A percentile compares a stretch with the other conserved stretches of the same genome.
Conservation (phyloP, 192 early-diverging fungal species). For the Coemansia sp. region DNA sequence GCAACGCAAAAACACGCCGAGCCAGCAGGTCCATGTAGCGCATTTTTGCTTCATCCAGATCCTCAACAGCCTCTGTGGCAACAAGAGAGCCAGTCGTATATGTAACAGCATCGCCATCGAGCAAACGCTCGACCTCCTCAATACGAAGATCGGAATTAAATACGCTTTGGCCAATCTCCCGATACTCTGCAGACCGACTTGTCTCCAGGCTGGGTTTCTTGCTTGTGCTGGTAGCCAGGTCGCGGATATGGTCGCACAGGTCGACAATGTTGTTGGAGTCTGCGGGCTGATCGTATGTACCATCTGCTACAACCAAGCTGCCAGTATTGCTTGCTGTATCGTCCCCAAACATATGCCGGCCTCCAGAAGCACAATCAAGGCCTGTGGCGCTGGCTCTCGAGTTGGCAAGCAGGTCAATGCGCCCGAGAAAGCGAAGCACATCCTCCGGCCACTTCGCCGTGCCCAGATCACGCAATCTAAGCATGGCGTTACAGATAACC, state of each 20-base stretch:
- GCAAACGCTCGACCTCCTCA: constrained; percentile 36
- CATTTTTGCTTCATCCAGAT: constrained; percentile 11
- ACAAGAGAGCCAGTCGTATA: constrained; percentile 7
- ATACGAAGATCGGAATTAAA: constrained; percentile 46
- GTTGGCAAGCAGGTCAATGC: constrained; percentile 40
- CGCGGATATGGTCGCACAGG: constrained; percentile 23
- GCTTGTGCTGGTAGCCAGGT: neutral
- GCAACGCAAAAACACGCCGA: constrained; percentile 64
- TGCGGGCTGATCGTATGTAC: neutral
- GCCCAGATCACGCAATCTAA: constrained; percentile 14
- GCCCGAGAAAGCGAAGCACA: constrained; percentile 34
- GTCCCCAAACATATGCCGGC: neutral
- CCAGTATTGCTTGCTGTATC: neutral
- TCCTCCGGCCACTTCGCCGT: constrained; percentile 23
- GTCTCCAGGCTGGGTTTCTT: neutral
- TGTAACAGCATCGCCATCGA: constrained; percentile 4
- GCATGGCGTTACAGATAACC: constrained; percentile 22
- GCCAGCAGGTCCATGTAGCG: constrained; percentile 29
- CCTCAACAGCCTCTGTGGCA: constrained; percentile 5
- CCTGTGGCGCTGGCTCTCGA: neutral
- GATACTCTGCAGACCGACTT: constrained; percentile 8
- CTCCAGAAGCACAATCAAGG: neutral
- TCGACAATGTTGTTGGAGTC: constrained; percentile 17
- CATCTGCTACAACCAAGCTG: neutral
- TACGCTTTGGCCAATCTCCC: constrained; percentile 18